Conservation (phyloP, 1,284 basidiomycete species). For the Hemileia vastatrix region DNA sequence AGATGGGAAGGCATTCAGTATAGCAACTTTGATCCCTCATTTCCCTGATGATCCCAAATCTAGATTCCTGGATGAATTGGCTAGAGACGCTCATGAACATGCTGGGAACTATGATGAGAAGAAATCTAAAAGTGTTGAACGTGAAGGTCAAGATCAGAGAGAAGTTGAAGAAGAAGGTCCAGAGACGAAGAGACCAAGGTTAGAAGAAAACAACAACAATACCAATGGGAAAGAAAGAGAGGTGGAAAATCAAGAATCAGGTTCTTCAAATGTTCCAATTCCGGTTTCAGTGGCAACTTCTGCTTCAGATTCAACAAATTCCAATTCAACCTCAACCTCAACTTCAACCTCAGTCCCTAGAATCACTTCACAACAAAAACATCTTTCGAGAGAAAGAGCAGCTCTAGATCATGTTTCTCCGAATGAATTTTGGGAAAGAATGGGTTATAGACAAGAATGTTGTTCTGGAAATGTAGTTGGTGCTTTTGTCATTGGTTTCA, state of each 20-base stretch:
- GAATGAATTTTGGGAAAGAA: conserved; percentile 84
- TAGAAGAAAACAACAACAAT: no score
- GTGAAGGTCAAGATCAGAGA: neutral
- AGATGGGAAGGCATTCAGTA: conserved; percentile 9
- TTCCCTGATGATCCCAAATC: conserved; percentile 90
- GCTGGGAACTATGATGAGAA: conserved; percentile 9
- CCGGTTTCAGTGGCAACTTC: no score
- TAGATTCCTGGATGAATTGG: conserved; percentile 77
- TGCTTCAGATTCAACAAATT: no score
- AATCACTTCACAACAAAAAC: no score
- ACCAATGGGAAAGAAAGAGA: no score
- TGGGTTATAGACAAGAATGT: conserved; percentile 89
- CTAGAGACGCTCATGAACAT: conserved; percentile 43
- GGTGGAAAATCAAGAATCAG: no score
- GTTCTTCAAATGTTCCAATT: no score
- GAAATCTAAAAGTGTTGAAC: neutral
- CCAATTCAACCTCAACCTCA: no score
- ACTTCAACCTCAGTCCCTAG: no score
- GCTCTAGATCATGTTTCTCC: conserved; percentile 45
- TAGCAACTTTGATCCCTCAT: conserved; percentile 57
- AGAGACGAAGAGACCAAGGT: conserved; percentile 23
- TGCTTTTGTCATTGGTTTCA: conserved; percentile 60
- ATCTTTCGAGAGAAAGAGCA: no score
- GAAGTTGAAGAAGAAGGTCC: conserved; percentile 4
- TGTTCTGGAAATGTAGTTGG: conserved; percentile 71